A percentile compares a stretch with the other conserved stretches of the same genome.
Conservation (phyloP, 305 asterid species). For the Nicotiana rustica region DNA sequence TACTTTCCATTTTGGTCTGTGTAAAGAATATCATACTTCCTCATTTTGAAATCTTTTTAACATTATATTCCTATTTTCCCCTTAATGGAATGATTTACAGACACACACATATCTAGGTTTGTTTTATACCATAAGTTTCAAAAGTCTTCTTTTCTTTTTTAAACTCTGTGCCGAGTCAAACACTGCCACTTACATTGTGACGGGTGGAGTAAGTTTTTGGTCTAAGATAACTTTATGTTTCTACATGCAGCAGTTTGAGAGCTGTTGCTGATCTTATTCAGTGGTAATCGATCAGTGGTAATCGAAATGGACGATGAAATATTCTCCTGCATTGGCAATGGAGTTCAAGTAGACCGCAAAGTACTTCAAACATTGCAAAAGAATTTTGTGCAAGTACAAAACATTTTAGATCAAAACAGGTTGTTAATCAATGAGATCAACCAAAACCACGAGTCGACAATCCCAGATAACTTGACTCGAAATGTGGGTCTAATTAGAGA, state of each 20-base stretch:
- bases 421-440: conserved; percentile 81
- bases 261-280: conserved; percentile 20
- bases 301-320: conserved; percentile 69
- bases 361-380: conserved; percentile 71
- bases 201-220: neutral
- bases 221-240: neutral
- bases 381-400: conserved; percentile 78
- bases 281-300: neutral
- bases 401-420: conserved; percentile 85
- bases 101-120: too few relatives aligned
- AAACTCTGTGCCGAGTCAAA: too few relatives aligned
- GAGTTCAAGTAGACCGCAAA: conserved; percentile 62
- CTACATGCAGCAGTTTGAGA: neutral
- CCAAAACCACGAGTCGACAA: conserved; percentile 82
- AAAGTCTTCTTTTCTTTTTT: too few relatives aligned
- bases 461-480: conserved; percentile 70
- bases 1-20: too few relatives aligned
- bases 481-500: conserved; percentile 79
- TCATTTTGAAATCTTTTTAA: too few relatives aligned
- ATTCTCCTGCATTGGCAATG: conserved; percentile 59
- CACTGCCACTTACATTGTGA: too few relatives aligned
- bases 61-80: too few relatives aligned
- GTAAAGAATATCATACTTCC: too few relatives aligned
- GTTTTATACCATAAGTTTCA: too few relatives aligned
- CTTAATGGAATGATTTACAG: too few relatives aligned